A percentile compares a stretch with the other conserved stretches of the same genome.
These are phyloP conservation scores for Populus ilicifolia DNA, from an alignment of 345 rosid species.

Conservation along the genomic window DNA sequence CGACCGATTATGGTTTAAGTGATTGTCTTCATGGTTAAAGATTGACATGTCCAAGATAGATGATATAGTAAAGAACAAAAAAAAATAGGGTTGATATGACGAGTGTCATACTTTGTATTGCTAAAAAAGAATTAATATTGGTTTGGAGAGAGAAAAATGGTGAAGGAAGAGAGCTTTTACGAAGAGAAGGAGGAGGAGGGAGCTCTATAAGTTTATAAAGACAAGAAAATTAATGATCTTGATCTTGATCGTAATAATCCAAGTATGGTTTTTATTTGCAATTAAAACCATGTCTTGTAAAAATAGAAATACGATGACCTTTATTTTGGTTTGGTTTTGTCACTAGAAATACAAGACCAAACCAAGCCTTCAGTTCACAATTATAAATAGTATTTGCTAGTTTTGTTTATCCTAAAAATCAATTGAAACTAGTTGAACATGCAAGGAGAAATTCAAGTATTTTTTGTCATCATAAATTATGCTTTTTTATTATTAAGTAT, in stretches of 20 bases:
- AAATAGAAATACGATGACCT: not conserved
- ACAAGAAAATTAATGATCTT: not conserved
- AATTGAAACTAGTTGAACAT: too few species aligned
- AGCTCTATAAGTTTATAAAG: not conserved
- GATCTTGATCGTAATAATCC: not conserved
- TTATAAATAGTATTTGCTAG: not conserved
- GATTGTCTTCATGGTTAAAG: not conserved
- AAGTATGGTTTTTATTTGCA: too few species aligned
- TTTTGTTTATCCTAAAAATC: not conserved
- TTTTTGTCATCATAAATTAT: too few species aligned
- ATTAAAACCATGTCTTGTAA: not conserved
- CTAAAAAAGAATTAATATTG: not conserved
- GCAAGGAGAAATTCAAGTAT: too few species aligned
- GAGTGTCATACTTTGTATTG: not conserved
- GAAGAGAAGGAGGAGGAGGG: not conserved
- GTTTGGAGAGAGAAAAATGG: not conserved
- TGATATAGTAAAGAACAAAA: conserved; percentile 4
- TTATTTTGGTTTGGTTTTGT: not conserved
- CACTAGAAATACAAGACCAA: not conserved
- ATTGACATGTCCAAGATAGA: conserved; percentile 18
- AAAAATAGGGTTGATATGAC: conserved; percentile 11
- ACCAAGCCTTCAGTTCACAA: not conserved
- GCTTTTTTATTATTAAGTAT: too few species aligned
- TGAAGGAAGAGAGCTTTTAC: not conserved
- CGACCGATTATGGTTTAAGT: not conserved